Conservation (phyloP, 352 stramenopile species). For the Phytophthora uliginosa region DNA sequence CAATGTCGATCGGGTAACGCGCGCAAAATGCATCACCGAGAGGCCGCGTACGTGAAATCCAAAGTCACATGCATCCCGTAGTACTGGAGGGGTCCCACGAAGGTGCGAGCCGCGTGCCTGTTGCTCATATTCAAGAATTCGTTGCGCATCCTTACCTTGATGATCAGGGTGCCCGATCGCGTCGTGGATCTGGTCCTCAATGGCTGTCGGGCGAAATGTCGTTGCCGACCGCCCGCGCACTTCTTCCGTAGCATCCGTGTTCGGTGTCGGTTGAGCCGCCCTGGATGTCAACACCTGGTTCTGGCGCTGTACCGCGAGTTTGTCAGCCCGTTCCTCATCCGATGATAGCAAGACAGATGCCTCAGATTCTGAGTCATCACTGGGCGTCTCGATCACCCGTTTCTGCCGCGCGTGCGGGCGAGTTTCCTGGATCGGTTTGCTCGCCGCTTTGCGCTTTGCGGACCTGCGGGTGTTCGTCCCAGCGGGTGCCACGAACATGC, state of each 20-base stretch:
- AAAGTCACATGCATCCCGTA: constrained; percentile 14
- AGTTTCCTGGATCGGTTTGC: too few relatives aligned
- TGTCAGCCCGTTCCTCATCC: too few relatives aligned
- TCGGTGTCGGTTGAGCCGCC: too few relatives aligned
- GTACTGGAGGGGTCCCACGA: not conserved
- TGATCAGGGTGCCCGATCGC: constrained; percentile 6
- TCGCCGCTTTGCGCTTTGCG: too few relatives aligned
- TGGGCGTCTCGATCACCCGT: too few relatives aligned
- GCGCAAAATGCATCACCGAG: constrained; percentile 12
- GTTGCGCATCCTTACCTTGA: constrained; percentile 18
- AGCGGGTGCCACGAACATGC: not conserved
- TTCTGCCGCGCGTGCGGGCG: too few relatives aligned
- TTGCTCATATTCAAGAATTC: constrained; percentile 20
- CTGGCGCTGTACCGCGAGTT: too few relatives aligned
- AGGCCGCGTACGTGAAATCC: constrained; percentile 7
- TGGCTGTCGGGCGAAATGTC: constrained; percentile 8
- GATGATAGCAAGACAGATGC: too few relatives aligned
- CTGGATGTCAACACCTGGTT: too few relatives aligned
- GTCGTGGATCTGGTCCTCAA: not conserved
- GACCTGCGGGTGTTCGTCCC: not conserved
- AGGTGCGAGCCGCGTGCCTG: constrained; percentile 9
- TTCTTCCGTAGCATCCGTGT: not conserved
- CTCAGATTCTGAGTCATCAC: too few relatives aligned
- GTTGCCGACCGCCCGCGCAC: not conserved
- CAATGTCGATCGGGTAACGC: not conserved